Evolutionary conservation across 1,284 basidiomycete species (phyloP), one percentile per base, ranked within the genome.

Genomic region (Fomitopsis schrenkii): DNA sequence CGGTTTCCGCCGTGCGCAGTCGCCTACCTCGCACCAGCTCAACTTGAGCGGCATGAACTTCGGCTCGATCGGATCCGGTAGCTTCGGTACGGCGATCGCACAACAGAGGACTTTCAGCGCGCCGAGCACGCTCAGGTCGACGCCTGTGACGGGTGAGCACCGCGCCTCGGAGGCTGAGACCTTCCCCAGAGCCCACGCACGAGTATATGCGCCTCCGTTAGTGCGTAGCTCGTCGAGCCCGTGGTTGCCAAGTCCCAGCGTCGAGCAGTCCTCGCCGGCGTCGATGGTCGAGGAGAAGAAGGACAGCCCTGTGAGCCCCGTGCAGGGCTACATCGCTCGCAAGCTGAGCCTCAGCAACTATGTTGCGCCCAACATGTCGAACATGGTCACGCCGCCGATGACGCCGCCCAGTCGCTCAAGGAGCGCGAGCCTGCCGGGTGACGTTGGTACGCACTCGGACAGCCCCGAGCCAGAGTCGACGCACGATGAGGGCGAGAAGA

Each of bases 311-410:
- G 55, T 62, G 30, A 65, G 62, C 19, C 65, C 67, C 10, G 64
- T 67, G 26, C 58, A 59, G 35, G 64, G 62, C 12, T 72, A 68
- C 59, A 67, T 74, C 55, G 55, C 67, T 52, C 75, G 74, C 67
- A 75, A 76, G 70, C 72, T 85, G 53, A 80, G 77, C 59, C 68
- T 84, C 60, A 75, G 74, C 64, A 85, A 84, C 70, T 83, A 84
- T 63, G 80, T 22, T 28, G 78, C 79, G 12, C 80, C 81, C 14
- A 53, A 35, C 8, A 50, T 58, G 3, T 46, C 57, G 55, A 55
- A 56, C 14, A 65, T 67, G 62, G 64, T 64, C 22, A 70, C 71
- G 14, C 75, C 76, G 40, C 74, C 74, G 2, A 62, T 71, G 46
- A 69, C 70, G 30, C 69, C 68, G 19, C 68, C 70, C 10, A 62